Evolutionary conservation across 2,329 filamentous ascomycete genomes (phyloP).

Genomic region (Teratosphaeria destructans): DNA sequence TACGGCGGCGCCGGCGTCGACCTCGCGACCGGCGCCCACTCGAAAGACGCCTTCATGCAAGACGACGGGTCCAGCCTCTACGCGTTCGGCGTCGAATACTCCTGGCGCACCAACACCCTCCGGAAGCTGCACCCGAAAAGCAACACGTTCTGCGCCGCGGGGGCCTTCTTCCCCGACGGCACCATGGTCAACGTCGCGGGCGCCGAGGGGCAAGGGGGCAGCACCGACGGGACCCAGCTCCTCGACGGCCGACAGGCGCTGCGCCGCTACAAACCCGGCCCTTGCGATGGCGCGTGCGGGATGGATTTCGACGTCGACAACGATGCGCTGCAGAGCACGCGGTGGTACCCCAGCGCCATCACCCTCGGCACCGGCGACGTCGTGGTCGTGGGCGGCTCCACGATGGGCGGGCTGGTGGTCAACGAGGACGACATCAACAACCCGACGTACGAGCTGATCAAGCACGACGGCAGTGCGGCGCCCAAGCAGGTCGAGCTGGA

Average conservation of each 20-base stretch:
- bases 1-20: not conserved
- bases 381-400: not conserved
- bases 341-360: not conserved
- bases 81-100: not conserved
- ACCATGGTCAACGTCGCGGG: not conserved
- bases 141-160: not conserved
- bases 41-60: not conserved
- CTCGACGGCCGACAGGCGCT: not conserved
- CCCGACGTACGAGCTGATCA: conserved; percentile 52
- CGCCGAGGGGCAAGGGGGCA: not conserved
- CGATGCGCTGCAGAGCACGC: not conserved
- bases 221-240: not conserved
- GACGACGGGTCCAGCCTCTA: not conserved
- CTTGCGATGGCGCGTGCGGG: not conserved
- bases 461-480: conserved; percentile 29
- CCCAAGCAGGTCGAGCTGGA: conserved; percentile 35
- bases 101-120: not conserved
- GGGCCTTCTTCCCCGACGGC: not conserved
- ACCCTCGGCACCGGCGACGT: not conserved
- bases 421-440: conserved; percentile 37
- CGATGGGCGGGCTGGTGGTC: not conserved
- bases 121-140: not conserved
- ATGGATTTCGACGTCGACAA: not conserved
- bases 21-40: not conserved
- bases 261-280: not conserved